A percentile compares a stretch with the other conserved stretches of the same genome.
Evolutionary conservation across 768 basidiomycete species (phyloP).

Genomic region (Rhodotorula taiwanensis): DNA sequence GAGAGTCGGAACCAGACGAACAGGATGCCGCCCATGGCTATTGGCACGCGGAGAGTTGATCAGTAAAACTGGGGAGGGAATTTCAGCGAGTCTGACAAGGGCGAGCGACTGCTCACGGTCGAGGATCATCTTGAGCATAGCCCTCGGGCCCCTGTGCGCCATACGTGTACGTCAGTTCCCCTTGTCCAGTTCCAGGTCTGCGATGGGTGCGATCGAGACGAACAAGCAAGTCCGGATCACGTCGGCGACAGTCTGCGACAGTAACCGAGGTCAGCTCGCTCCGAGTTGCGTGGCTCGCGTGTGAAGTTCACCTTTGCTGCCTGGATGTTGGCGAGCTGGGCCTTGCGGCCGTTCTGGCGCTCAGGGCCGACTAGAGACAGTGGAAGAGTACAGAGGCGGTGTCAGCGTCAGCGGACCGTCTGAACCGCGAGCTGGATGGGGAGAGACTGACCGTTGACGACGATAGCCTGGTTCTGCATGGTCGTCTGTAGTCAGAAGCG

Average conservation of each 20-base stretch:
- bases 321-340: constrained; percentile 92
- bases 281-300: neutral
- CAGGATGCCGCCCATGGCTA: constrained; percentile 90
- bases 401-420: too few relatives aligned
- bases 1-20: constrained; percentile 44
- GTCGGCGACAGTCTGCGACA: constrained; percentile 80
- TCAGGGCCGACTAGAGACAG: constrained; percentile 18
- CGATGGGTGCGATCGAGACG: neutral
- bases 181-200: too few relatives aligned
- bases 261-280: neutral
- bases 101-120: constrained; percentile 49
- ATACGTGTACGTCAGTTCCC: too few relatives aligned
- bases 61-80: neutral
- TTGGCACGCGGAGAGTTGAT: neutral
- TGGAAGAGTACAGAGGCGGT: neutral
- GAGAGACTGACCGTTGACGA: constrained; percentile 20
- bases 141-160: constrained; percentile 61
- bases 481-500: neutral
- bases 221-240: constrained; percentile 87
- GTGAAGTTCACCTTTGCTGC: constrained; percentile 76
- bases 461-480: constrained; percentile 28
- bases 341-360: constrained; percentile 62
- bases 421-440: neutral
- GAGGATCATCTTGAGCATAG: constrained; percentile 99
- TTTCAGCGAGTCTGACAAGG: neutral